phyloP scores from a whole-genome alignment of 331 rosid genomes.

The Dryas integrifolia region DNA sequence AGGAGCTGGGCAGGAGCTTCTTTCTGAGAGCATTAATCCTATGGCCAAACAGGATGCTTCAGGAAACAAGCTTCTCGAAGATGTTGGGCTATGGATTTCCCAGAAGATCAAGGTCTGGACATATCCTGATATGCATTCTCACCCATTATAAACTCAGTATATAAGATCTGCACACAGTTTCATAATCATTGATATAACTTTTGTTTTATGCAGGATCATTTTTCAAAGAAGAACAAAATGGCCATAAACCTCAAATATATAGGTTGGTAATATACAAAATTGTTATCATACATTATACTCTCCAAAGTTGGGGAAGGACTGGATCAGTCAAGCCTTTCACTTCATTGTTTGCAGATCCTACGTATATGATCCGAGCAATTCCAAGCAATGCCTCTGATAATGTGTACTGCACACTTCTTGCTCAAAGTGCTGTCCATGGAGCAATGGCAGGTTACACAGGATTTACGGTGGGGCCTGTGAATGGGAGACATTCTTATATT shows the following conservation, averaged over 20 bases:
- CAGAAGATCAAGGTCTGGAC: constrained; percentile 68
- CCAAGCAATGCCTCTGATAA: constrained; percentile 92
- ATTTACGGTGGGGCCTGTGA: constrained; percentile 68
- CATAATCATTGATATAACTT: neutral
- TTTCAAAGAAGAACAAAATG: constrained; percentile 48
- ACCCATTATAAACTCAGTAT: neutral
- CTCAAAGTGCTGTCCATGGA: constrained; percentile 95
- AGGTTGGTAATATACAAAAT: constrained; percentile 47
- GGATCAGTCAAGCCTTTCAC: neutral
- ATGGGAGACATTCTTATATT: constrained; percentile 81
- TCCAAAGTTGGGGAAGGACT: neutral
- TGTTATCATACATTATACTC: neutral
- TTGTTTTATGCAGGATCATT: constrained; percentile 60
- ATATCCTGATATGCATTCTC: neutral
- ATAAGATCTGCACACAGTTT: neutral
- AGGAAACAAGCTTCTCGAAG: constrained; percentile 85
- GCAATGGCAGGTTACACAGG: constrained; percentile 99
- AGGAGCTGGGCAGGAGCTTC: constrained; percentile 90
- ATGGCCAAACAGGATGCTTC: constrained; percentile 74
- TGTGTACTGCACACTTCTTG: constrained; percentile 94
- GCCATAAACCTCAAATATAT: constrained; percentile 80
- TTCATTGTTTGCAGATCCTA: constrained; percentile 67
- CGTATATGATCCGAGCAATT: constrained; percentile 93
- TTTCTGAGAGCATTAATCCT: constrained; percentile 52
- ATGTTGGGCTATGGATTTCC: constrained; percentile 92